Evolutionary conservation across 495 filamentous ascomycete genomes (phyloP).

Genomic region (Chaetomidium leptoderma): DNA sequence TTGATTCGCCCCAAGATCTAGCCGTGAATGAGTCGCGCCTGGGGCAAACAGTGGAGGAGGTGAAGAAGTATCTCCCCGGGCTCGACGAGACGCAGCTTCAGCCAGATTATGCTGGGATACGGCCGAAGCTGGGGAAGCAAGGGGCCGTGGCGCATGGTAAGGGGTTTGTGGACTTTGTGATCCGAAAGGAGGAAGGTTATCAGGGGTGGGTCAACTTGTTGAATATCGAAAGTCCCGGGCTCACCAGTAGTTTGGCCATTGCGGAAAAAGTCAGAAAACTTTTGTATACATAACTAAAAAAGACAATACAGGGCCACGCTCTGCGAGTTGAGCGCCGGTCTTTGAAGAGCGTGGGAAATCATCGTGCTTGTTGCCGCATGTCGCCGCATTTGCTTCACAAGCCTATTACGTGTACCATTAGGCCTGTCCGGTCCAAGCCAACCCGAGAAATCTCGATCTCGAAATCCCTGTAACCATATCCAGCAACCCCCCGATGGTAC

Average conservation of each 20-base stretch:
- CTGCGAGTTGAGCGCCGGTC: background rate
- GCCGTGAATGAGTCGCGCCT: constrained; percentile 53
- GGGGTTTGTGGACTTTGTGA: constrained; percentile 80
- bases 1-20: constrained; percentile 46
- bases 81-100: constrained; percentile 62
- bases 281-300: constrained; percentile 53
- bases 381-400: background rate
- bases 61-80: constrained; percentile 71
- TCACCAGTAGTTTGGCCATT: constrained; percentile 88
- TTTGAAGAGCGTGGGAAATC: background rate
- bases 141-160: constrained; percentile 52
- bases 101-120: constrained; percentile 84
- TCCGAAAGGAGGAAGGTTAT: constrained; percentile 74
- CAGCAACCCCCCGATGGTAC: background rate
- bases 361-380: background rate
- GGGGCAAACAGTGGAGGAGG: constrained; percentile 64
- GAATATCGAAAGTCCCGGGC: constrained; percentile 90
- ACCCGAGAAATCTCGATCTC: background rate
- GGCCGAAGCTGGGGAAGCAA: constrained; percentile 73
- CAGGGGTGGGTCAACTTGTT: constrained; percentile 87
- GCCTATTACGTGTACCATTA: constrained; percentile 2
- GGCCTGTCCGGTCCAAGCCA: background rate
- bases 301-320: background rate
- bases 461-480: background rate
- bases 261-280: constrained; percentile 73